These are phyloP conservation scores for Populus ilicifolia DNA, from an alignment of 345 rosid genomes.

Conservation along the genomic window DNA sequence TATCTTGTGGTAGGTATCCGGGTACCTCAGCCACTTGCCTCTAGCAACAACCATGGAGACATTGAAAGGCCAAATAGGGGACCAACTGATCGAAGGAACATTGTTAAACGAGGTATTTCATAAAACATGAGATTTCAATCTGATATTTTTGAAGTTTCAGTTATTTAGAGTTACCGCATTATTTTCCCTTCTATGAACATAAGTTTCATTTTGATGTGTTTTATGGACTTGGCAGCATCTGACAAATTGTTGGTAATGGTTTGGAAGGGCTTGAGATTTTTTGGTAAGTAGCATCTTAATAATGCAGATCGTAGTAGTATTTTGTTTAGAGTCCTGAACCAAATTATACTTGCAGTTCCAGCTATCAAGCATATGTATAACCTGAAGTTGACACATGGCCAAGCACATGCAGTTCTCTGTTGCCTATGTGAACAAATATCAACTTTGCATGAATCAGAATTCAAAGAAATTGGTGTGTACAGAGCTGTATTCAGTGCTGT, in stretches of 20 bases:
- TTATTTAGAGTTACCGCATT: not conserved
- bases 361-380: conserved; percentile 38
- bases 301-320: too few relatives aligned
- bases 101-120: conserved; percentile 10
- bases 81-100: conserved; percentile 3
- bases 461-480: conserved; percentile 29
- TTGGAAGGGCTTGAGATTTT: conserved; percentile 10
- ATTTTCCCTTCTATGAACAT: not conserved
- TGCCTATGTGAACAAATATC: conserved; percentile 52
- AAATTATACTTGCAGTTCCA: conserved; percentile 37
- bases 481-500: conserved; percentile 53
- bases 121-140: not conserved
- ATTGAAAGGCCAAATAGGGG: conserved; percentile 9
- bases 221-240: conserved; percentile 5
- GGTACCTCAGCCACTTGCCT: conserved; percentile 9
- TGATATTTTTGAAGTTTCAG: not conserved
- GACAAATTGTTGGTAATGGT: conserved; percentile 7
- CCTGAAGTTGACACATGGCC: conserved; percentile 48
- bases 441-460: conserved; percentile 21
- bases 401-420: conserved; percentile 44
- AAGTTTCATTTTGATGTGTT: not conserved
- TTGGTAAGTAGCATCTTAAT: conserved; percentile 16
- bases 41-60: conserved; percentile 9
- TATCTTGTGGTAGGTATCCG: conserved; percentile 13
- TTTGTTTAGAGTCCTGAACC: conserved; percentile 1